Base-by-base conservation (phyloP, 306 rosid species). In the Quercus glauca region DNA sequence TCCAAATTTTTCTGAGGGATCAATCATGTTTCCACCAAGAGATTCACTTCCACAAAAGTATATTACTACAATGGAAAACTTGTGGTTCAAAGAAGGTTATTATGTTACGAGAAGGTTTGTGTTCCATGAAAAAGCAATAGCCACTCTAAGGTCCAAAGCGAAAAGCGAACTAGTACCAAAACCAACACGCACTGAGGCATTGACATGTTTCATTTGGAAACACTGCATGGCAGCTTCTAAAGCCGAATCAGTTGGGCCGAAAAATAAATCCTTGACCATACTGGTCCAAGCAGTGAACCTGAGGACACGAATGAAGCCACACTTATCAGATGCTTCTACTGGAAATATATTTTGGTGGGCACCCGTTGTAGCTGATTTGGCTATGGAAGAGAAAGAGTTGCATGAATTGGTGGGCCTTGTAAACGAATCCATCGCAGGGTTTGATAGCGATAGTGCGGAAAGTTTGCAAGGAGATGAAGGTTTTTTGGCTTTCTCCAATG, bases 161-260 rank as follows among this genome's bases (percentile, higher is more conserved):
- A 81, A 55, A 57, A 58, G 79, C 51, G 74, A 64, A 72, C 59
- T 21, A 5, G 81, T 65, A 15, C 79, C 77, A 1, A 83, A 65
- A 55, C 91, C 87, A 28, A 79, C 88, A 4, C 79, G 89, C 55
- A 85, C 67, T 29, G 79, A 85, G 71, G 85, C 81, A 26, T 28
- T 90, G 3, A 56, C 87, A 17, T 74, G 83, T 35, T 88, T 90
- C 67, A 76, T 88, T 14, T 77, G 91, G 80, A 86, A 83, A 19
- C 91, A 83, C 4, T 75, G 84, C 72, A 75, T 74, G 23, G 81
- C 77, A 17, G 84, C 94, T 31, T 80, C 83, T 25, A 25, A 8
- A 37, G 49, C 76, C 43, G 6, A 52, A 49, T 17, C 33, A 1
- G 45, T 31, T 5, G 83, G 80, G 2, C 4, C 6, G 9, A 63